Evolutionary conservation across 2,329 filamentous ascomycete species (phyloP).

Genomic region (Trichoderma harzianum): DNA sequence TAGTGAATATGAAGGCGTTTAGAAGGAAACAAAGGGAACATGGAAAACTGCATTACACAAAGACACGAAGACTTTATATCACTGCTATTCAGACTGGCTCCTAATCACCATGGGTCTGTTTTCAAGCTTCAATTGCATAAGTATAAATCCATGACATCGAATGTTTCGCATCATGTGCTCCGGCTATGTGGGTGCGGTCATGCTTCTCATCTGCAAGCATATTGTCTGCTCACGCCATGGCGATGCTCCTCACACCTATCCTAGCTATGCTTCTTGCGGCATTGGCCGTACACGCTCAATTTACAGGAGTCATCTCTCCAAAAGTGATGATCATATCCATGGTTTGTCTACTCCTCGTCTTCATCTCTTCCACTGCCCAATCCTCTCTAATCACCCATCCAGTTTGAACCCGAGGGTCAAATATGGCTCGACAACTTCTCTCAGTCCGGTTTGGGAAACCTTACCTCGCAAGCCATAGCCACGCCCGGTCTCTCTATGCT

Average conservation of each 20-base stretch:
- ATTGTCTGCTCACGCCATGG: neutral
- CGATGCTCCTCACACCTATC: neutral
- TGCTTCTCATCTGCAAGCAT: neutral
- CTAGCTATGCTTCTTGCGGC: neutral
- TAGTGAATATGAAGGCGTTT: neutral
- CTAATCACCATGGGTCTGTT: neutral
- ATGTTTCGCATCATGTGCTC: neutral
- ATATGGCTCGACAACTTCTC: constrained; percentile 57
- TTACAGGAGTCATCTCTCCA: constrained; percentile 40
- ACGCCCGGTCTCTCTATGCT: constrained; percentile 62
- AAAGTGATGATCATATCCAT: constrained; percentile 63
- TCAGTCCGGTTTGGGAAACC: constrained; percentile 46
- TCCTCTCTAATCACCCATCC: constrained; percentile 5
- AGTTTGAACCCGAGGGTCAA: constrained; percentile 61
- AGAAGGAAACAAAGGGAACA: neutral
- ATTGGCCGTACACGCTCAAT: neutral
- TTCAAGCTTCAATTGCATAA: constrained; percentile 9
- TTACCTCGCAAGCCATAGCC: constrained; percentile 55
- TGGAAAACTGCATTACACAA: neutral
- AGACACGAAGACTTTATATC: neutral
- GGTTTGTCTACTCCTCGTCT: constrained; percentile 38
- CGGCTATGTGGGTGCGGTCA: neutral
- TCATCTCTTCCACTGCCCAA: neutral
- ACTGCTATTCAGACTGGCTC: neutral
- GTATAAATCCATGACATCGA: neutral